Evolutionary conservation across 441 rosid genomes (phyloP).

Genomic region (Bocquillonia castaneifolia): DNA sequence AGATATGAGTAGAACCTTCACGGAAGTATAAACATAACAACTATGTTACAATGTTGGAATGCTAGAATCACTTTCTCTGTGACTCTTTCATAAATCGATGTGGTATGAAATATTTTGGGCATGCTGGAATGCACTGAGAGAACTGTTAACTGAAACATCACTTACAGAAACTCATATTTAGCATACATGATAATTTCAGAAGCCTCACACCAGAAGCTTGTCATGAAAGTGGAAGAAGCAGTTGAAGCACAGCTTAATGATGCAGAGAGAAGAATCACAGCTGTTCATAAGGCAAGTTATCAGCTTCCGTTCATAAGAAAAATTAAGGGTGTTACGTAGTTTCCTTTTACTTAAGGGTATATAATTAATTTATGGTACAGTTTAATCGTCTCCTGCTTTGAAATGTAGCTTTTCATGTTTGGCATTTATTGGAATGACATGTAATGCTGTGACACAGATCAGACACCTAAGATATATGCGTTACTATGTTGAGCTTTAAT

Average conservation of each 20-base stretch:
- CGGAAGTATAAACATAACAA: not conserved
- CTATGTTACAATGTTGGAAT: not conserved
- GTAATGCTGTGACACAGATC: not conserved
- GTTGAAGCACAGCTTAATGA: slow-evolving; percentile 48
- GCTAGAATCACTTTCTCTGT: slow-evolving; percentile 5
- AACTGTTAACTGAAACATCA: too few relatives aligned
- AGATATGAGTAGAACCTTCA: not conserved
- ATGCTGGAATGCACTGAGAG: not conserved
- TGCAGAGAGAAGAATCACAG: slow-evolving; percentile 56
- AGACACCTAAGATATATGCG: not conserved
- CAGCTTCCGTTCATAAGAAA: slow-evolving; percentile 8
- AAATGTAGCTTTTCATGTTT: not conserved
- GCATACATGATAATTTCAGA: slow-evolving; percentile 34
- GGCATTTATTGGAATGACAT: not conserved
- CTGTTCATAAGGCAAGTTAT: slow-evolving; percentile 65
- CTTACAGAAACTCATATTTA: not conserved
- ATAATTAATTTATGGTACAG: not conserved
- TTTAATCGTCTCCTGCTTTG: slow-evolving; percentile 8
- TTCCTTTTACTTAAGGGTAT: too few relatives aligned
- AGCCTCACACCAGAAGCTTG: slow-evolving; percentile 59
- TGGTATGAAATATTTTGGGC: not conserved
- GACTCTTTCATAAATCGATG: not conserved
- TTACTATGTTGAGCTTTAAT: not conserved
- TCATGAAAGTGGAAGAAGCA: slow-evolving; percentile 58
- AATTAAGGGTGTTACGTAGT: not conserved